Evolutionary conservation across 192 early-diverging fungal genomes (phyloP).

Genomic region (Diversispora epigaea): DNA sequence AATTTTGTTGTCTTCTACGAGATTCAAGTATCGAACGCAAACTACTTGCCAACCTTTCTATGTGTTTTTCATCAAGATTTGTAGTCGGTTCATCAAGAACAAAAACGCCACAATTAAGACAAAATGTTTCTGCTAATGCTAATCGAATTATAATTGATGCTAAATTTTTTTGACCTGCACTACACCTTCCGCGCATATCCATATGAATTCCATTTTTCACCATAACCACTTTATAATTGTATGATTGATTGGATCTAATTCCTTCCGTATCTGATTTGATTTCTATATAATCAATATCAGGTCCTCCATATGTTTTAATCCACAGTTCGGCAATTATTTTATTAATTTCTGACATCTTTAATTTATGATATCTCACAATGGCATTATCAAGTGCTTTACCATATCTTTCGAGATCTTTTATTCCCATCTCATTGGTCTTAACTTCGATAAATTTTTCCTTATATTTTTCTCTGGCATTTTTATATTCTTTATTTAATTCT

Average conservation of each 20-base stretch:
- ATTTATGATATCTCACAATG: conserved; percentile 87
- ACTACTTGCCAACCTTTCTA: conserved; percentile 79
- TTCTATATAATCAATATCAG: conserved; percentile 95
- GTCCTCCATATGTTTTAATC: conserved; percentile 93
- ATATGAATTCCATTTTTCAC: conserved; percentile 77
- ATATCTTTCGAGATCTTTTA: conserved; percentile 82
- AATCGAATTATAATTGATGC: conserved; percentile 93
- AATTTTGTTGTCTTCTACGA: conserved; percentile 80
- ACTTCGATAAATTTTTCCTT: conserved; percentile 65
- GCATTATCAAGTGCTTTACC: conserved; percentile 80
- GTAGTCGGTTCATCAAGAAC: conserved; percentile 98
- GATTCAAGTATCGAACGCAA: conserved; percentile 80
- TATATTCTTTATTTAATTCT: conserved; percentile 75
- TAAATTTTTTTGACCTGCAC: conserved; percentile 96
- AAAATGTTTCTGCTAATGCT: conserved; percentile 94
- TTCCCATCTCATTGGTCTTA: conserved; percentile 73
- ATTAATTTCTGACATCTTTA: conserved; percentile 98
- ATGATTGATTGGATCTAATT: conserved; percentile 65
- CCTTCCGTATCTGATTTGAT: conserved; percentile 87
- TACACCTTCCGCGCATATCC: conserved; percentile 94
- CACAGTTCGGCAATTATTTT: conserved; percentile 95
- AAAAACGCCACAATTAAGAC: conserved; percentile 87
- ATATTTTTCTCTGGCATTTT: conserved; percentile 71
- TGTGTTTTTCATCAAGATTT: conserved; percentile 89
- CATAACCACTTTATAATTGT: conserved; percentile 96